These are phyloP conservation scores for Diaporthe vexans DNA, from an alignment of 2,329 filamentous ascomycete species.

Conservation along the genomic window DNA sequence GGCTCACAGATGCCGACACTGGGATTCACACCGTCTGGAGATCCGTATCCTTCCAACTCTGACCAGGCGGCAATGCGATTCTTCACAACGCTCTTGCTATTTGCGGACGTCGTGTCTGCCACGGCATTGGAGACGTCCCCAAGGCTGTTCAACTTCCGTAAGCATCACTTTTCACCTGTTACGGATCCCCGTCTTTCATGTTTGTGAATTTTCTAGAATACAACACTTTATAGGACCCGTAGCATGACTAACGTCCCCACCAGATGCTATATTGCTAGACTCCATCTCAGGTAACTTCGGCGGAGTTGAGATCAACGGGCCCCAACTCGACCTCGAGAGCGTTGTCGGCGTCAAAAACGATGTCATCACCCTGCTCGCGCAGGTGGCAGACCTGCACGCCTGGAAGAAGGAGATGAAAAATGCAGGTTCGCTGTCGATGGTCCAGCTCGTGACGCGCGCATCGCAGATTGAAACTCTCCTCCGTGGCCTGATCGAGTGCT, in stretches of 20 bases:
- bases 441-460: constrained; percentile 55
- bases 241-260: too few relatives aligned
- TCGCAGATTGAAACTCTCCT: constrained; percentile 56
- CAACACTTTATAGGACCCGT: too few relatives aligned
- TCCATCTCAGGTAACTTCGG: constrained; percentile 11
- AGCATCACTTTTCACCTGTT: too few relatives aligned
- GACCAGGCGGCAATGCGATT: constrained; percentile 53
- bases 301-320: constrained; percentile 49
- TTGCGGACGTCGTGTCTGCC: constrained; percentile 54
- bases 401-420: constrained; percentile 66
- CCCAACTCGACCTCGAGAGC: constrained; percentile 61
- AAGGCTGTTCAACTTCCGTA: constrained; percentile 49
- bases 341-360: constrained; percentile 71
- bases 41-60: constrained; percentile 28
- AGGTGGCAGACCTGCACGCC: constrained; percentile 66
- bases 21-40: constrained; percentile 36
- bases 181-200: too few relatives aligned
- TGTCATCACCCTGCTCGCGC: constrained; percentile 67
- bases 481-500: constrained; percentile 49
- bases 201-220: too few relatives aligned
- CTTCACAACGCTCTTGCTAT: constrained; percentile 51
- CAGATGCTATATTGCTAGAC: constrained; percentile 54
- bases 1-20: constrained; percentile 39
- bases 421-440: constrained; percentile 59
- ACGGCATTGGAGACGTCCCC: constrained; percentile 51